Evolutionary conservation across 2,329 filamentous ascomycete species (phyloP).

Genomic region (Pyricularia pennisetigena): DNA sequence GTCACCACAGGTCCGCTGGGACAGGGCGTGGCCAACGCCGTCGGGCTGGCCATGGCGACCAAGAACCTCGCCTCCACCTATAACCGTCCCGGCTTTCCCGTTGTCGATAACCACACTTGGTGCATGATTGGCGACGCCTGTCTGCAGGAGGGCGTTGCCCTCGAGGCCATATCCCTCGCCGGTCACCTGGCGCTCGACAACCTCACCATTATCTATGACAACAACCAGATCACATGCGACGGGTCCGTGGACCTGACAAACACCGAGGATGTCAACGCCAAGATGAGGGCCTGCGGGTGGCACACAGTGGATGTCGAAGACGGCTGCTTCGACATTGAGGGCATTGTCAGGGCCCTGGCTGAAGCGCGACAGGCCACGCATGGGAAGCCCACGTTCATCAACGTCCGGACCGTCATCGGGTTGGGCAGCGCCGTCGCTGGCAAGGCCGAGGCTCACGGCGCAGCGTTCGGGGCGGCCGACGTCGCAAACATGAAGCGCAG

Average conservation of each 20-base stretch:
- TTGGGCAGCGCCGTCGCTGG: conserved; percentile 34
- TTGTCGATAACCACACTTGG: conserved; percentile 40
- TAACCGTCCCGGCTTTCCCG: conserved; percentile 35
- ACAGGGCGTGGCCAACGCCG: conserved; percentile 46
- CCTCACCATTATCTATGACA: conserved; percentile 44
- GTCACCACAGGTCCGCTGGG: conserved; percentile 48
- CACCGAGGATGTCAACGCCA: conserved; percentile 42
- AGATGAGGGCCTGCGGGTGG: conserved; percentile 44
- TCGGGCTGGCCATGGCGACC: conserved; percentile 43
- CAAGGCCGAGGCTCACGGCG: conserved; percentile 45
- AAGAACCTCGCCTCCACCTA: conserved; percentile 41
- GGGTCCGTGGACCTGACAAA: conserved; percentile 41
- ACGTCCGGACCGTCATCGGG: conserved; percentile 46
- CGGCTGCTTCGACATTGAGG: conserved; percentile 35
- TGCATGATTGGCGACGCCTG: conserved; percentile 47
- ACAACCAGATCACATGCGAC: conserved; percentile 48
- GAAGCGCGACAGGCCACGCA: conserved; percentile 23
- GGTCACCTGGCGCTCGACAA: conserved; percentile 42
- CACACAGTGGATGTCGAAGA: conserved; percentile 39
- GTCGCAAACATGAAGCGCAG: conserved; percentile 43
- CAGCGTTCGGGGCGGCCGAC: conserved; percentile 41
- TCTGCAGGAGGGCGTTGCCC: conserved; percentile 42
- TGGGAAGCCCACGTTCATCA: conserved; percentile 34
- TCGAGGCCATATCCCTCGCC: conserved; percentile 43
- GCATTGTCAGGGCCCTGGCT: conserved; percentile 33